These are phyloP conservation scores for Alternaria alternata DNA, from an alignment of 2,329 filamentous ascomycete genomes.

Conservation along the genomic window DNA sequence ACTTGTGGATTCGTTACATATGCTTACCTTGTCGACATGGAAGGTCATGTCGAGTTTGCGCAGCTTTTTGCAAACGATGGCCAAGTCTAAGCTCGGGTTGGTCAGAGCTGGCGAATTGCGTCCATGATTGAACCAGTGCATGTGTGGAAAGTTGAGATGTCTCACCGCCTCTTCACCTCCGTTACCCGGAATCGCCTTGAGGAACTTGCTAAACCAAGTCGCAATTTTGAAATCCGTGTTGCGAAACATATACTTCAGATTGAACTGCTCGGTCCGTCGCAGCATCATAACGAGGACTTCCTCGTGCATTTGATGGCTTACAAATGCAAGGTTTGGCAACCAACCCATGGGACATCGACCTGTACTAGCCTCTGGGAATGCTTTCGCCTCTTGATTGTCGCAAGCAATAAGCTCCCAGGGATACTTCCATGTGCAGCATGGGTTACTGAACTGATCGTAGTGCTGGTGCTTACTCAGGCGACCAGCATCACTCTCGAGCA, in stretches of 20 bases:
- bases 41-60: conserved; percentile 1
- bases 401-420: no score
- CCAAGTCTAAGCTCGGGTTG: conserved; percentile 4
- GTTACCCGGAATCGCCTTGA: not conserved
- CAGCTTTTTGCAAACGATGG: not conserved
- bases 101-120: not conserved
- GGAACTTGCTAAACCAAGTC: conserved; percentile 11
- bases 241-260: conserved; percentile 6
- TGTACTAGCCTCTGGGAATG: no score
- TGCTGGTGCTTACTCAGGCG: no score
- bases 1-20: not conserved
- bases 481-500: no score
- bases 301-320: no score
- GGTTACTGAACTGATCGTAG: no score
- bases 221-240: conserved; percentile 6
- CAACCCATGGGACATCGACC: no score
- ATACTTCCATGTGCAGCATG: no score
- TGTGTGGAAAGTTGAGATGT: conserved; percentile 12
- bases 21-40: not conserved
- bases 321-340: no score
- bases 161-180: not conserved
- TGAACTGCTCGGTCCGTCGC: not conserved
- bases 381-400: no score
- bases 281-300: not conserved
- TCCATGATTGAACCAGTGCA: conserved; percentile 5